A percentile compares a stretch with the other conserved stretches of the same genome.
Evolutionary conservation across 2,329 filamentous ascomycete genomes (phyloP).

Genomic region (Zasmidium angulare): DNA sequence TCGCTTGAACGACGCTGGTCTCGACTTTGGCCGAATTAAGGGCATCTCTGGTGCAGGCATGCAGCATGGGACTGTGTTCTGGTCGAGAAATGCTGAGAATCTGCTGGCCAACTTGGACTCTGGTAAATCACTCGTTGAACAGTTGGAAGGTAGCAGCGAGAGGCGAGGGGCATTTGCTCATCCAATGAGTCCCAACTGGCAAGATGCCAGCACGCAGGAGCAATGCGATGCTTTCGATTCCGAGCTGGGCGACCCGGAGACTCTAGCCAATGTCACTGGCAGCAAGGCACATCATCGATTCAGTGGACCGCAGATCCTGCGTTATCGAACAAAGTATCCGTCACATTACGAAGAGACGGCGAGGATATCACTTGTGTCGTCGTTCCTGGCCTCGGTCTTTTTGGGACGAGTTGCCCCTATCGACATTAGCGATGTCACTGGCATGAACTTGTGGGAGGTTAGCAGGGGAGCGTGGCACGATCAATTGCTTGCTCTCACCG

Average conservation of each 20-base stretch:
- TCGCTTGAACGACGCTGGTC: constrained; percentile 66
- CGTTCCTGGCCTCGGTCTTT: constrained; percentile 88
- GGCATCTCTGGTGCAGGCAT: constrained; percentile 91
- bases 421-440: constrained; percentile 91
- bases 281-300: constrained; percentile 97
- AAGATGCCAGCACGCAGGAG: constrained; percentile 89
- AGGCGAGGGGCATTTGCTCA: constrained; percentile 69
- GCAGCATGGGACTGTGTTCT: constrained; percentile 97
- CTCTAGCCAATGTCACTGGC: constrained; percentile 76
- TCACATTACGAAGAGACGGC: constrained; percentile 76
- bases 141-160: constrained; percentile 55
- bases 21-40: constrained; percentile 72
- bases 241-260: constrained; percentile 63
- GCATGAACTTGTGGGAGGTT: constrained; percentile 97
- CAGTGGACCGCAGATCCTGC: constrained; percentile 93
- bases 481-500: constrained; percentile 71
- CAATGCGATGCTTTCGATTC: constrained; percentile 89
- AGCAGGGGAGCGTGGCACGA: constrained; percentile 70
- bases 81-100: constrained; percentile 68
- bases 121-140: constrained; percentile 64
- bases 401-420: constrained; percentile 82
- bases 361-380: constrained; percentile 90
- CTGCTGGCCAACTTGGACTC: constrained; percentile 63
- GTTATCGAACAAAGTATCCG: constrained; percentile 77
- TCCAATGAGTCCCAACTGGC: constrained; percentile 92